These are phyloP conservation scores for Raphanus sativus DNA, from an alignment of 345 rosid species.

Conservation along the genomic window DNA sequence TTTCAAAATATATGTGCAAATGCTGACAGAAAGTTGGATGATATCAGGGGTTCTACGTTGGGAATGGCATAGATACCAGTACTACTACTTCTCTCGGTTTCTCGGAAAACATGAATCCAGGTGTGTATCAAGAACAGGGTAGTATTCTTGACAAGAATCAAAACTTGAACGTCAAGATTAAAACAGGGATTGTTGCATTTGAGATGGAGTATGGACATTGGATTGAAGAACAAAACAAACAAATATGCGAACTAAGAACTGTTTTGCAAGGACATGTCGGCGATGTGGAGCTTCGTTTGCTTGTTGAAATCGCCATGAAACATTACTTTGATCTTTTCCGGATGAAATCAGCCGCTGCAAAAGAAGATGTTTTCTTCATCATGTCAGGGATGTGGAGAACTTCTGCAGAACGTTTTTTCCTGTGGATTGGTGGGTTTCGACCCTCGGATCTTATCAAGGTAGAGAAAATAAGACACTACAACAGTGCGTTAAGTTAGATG, in stretches of 20 bases:
- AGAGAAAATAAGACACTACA: not conserved
- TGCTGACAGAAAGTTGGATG: conserved; percentile 1
- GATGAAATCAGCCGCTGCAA: conserved; percentile 78
- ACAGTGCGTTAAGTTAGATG: too few species aligned
- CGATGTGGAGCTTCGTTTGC: conserved; percentile 62
- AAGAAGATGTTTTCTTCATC: conserved; percentile 78
- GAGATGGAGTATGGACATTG: conserved; percentile 87
- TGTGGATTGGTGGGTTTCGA: conserved; percentile 96
- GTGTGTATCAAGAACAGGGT: conserved; percentile 43
- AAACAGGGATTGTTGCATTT: conserved; percentile 68
- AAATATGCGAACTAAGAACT: conserved; percentile 56
- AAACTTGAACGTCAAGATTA: not conserved
- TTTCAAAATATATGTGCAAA: not conserved
- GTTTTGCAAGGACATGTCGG: conserved; percentile 59
- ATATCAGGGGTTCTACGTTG: conserved; percentile 60
- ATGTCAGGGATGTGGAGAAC: conserved; percentile 94
- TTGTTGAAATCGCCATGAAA: conserved; percentile 64
- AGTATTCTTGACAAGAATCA: not conserved
- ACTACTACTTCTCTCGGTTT: conserved; percentile 53
- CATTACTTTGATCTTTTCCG: conserved; percentile 82
- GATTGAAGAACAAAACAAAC: conserved; percentile 80
- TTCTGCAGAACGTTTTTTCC: conserved; percentile 79
- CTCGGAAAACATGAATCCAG: conserved; percentile 60
- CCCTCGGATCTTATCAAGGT: conserved; percentile 98
- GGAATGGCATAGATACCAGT: conserved; percentile 56